Percentiles rank a stretch among this genome's conserved stretches.
Evolutionary conservation across 345 rosid species (phyloP).

Genomic region (Dimocarpus longan): DNA sequence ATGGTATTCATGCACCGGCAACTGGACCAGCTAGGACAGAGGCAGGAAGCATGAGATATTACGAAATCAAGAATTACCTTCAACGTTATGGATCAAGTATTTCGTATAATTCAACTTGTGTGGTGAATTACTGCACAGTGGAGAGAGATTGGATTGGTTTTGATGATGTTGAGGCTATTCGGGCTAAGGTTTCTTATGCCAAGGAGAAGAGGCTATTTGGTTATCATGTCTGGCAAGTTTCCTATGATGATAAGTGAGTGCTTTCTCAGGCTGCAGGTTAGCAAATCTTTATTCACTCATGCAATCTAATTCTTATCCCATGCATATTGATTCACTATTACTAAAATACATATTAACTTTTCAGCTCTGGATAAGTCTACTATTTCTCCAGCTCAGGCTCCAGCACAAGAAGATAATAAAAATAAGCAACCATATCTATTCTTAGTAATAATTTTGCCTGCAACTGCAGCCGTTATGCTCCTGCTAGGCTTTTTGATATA

Average conservation of each 20-base stretch:
- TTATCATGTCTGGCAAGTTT: conserved; percentile 37
- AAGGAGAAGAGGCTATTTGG: conserved; percentile 41
- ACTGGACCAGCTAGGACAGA: neutral
- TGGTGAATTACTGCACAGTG: conserved; percentile 24
- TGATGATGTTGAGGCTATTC: conserved; percentile 43
- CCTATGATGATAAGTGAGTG: conserved; percentile 38
- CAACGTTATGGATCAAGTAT: conserved; percentile 10
- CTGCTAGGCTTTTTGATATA: too few species aligned
- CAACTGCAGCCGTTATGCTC: too few species aligned
- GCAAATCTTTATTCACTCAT: conserved; percentile 7
- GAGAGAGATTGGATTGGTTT: conserved; percentile 43
- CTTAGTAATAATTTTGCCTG: too few species aligned
- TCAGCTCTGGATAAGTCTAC: too few species aligned
- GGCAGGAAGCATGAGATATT: conserved; percentile 31
- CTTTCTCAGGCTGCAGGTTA: conserved; percentile 34
- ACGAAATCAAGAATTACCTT: conserved; percentile 27
- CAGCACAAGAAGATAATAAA: too few species aligned
- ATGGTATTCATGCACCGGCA: too few species aligned
- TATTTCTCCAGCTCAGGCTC: too few species aligned
- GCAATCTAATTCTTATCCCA: too few species aligned
- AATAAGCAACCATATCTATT: too few species aligned
- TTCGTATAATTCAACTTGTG: conserved; percentile 36
- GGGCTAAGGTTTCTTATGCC: conserved; percentile 44
- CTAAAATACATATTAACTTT: too few species aligned
- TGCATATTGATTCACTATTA: too few species aligned